Percentiles rank a stretch among this genome's conserved stretches.
Conservation (phyloP, 1,284 basidiomycete species). For the Xerocomus nothofagi region DNA sequence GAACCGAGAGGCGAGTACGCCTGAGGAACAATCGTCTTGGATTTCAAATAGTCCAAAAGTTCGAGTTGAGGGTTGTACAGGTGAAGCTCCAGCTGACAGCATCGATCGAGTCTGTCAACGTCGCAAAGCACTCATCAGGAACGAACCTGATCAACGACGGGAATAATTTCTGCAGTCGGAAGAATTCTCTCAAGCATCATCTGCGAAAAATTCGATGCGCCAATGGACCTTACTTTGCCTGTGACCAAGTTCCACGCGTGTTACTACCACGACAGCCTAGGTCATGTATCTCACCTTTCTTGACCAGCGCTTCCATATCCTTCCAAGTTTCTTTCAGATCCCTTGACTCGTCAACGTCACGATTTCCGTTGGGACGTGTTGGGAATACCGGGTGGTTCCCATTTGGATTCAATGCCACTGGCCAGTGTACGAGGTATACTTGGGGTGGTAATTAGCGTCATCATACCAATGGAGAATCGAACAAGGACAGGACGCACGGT, state of each 20-base stretch:
- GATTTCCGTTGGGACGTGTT: slow-evolving; percentile 63
- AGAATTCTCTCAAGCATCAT: slow-evolving; percentile 63
- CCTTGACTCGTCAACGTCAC: slow-evolving; percentile 68
- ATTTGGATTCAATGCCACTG: slow-evolving; percentile 70
- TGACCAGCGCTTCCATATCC: slow-evolving; percentile 74
- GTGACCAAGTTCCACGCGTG: slow-evolving; percentile 23
- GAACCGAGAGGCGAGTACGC: slow-evolving; percentile 88
- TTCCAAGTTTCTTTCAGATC: slow-evolving; percentile 75
- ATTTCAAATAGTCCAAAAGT: slow-evolving; percentile 64
- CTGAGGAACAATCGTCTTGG: slow-evolving; percentile 71
- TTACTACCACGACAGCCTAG: neutral
- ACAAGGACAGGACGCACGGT: slow-evolving; percentile 46
- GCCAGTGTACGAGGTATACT: slow-evolving; percentile 84
- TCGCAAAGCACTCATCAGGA: neutral
- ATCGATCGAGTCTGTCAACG: slow-evolving; percentile 10
- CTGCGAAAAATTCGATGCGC: slow-evolving; percentile 72
- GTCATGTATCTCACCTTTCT: slow-evolving; percentile 46
- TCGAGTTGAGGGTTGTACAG: slow-evolving; percentile 77
- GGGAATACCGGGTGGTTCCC: slow-evolving; percentile 75
- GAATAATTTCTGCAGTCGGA: slow-evolving; percentile 53
- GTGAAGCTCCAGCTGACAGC: slow-evolving; percentile 66
- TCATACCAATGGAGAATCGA: neutral
- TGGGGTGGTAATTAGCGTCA: neutral
- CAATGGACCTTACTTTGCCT: slow-evolving; percentile 74
- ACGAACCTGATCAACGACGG: slow-evolving; percentile 64